phyloP scores from a whole-genome alignment of 495 filamentous ascomycete genomes.

The Penicillium diatomitis region DNA sequence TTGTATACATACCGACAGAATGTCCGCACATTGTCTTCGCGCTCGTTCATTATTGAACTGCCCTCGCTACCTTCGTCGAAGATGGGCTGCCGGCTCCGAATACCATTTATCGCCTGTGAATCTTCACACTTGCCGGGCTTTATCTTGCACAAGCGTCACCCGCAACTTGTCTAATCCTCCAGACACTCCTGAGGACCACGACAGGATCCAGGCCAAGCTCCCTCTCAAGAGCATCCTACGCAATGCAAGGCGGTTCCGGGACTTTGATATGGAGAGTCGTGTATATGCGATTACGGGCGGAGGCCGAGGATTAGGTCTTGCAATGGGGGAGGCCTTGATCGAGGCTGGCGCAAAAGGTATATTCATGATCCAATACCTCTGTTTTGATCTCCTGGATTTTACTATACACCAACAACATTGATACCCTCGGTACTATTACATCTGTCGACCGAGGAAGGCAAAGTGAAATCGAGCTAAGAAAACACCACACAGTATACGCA shows the following conservation, averaged over 20 bases:
- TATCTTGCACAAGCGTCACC: conserved; percentile 4
- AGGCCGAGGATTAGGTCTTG: conserved; percentile 53
- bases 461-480: neutral
- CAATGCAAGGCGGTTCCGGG: conserved; percentile 26
- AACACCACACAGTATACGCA: conserved; percentile 44
- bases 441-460: too few relatives aligned
- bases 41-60: too few relatives aligned
- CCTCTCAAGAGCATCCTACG: conserved; percentile 14
- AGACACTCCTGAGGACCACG: conserved; percentile 11
- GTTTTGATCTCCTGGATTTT: too few relatives aligned
- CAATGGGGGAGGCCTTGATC: conserved; percentile 58
- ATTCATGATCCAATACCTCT: neutral
- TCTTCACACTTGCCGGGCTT: neutral
- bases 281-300: conserved; percentile 57
- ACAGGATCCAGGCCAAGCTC: conserved; percentile 29
- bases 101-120: too few relatives aligned
- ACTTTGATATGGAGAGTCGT: conserved; percentile 48
- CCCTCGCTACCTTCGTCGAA: too few relatives aligned
- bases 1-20: too few relatives aligned
- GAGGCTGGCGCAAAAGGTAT: conserved; percentile 60
- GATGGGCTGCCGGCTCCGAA: too few relatives aligned
- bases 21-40: too few relatives aligned
- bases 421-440: too few relatives aligned
- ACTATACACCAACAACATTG: too few relatives aligned
- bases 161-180: conserved; percentile 13